Conservation (phyloP, 1,284 basidiomycete genomes). For the Tylopilus orsonianus region DNA sequence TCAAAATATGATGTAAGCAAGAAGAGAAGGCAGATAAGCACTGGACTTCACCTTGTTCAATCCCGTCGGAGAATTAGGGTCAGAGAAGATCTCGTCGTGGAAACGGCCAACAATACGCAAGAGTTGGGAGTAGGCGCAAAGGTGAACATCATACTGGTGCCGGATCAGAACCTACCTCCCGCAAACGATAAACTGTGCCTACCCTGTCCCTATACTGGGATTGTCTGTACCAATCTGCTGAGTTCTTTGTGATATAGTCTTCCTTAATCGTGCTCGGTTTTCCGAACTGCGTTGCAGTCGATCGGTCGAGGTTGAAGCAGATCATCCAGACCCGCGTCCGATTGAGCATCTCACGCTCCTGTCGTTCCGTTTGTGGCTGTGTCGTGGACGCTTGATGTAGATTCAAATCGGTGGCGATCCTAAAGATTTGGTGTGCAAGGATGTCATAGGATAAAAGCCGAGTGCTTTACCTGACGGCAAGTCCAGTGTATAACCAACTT, state of each 20-base stretch:
- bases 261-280: conserved; percentile 86
- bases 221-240: conserved; percentile 74
- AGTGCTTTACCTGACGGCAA: conserved; percentile 63
- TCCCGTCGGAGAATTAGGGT: conserved; percentile 64
- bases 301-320: conserved; percentile 83
- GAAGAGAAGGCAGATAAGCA: neutral
- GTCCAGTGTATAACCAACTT: conserved; percentile 78
- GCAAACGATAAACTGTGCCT: conserved; percentile 19
- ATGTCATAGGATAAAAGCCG: neutral
- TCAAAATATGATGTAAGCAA: neutral
- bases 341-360: conserved; percentile 81
- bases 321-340: conserved; percentile 82
- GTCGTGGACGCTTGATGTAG: conserved; percentile 66
- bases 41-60: conserved; percentile 57
- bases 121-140: conserved; percentile 70
- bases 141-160: conserved; percentile 65
- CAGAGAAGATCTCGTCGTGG: conserved; percentile 77
- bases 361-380: conserved; percentile 59
- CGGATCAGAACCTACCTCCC: conserved; percentile 2
- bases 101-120: conserved; percentile 70
- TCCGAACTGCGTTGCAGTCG: conserved; percentile 82
- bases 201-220: conserved; percentile 62
- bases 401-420: conserved; percentile 83
- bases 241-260: conserved; percentile 75
- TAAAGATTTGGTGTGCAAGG: conserved; percentile 13